Evolutionary conservation across 371 early-diverging fungal species (phyloP).

Genomic region (Mortierella sp.): DNA sequence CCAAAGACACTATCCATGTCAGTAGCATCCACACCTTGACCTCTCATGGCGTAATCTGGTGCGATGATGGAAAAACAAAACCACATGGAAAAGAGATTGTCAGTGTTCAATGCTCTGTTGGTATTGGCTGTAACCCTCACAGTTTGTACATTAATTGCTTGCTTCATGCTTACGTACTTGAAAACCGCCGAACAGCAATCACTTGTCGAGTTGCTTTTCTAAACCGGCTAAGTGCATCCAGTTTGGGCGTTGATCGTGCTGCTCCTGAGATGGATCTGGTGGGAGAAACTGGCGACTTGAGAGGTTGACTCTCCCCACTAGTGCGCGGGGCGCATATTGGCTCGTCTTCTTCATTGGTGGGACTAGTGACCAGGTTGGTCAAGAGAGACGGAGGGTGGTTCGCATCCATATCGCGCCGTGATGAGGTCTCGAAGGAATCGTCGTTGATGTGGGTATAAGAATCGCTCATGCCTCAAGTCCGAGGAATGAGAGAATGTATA

Average conservation of each 20-base stretch:
- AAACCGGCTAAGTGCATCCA: constrained; percentile 16
- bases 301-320: no score
- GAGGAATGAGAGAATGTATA: neutral
- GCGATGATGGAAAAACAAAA: neutral
- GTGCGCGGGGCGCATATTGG: no score
- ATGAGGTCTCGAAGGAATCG: neutral
- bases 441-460: constrained; percentile 13
- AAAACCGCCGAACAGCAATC: constrained; percentile 8
- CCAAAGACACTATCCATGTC: constrained; percentile 45
- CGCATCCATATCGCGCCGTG: neutral
- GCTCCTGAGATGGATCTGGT: neutral
- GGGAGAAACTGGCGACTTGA: no score
- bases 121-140: neutral
- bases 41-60: constrained; percentile 20
- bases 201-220: constrained; percentile 6
- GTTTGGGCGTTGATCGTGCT: constrained; percentile 3
- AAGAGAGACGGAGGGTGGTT: neutral
- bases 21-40: constrained; percentile 49
- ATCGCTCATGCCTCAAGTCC: constrained; percentile 19
- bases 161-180: constrained; percentile 29
- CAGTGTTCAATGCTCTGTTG: neutral
- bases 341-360: no score
- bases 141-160: neutral
- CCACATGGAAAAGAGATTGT: neutral
- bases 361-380: no score